Evolutionary conservation across 1,139 yeast genomes (phyloP).

Genomic region (Sugiyamaella pinicola): DNA sequence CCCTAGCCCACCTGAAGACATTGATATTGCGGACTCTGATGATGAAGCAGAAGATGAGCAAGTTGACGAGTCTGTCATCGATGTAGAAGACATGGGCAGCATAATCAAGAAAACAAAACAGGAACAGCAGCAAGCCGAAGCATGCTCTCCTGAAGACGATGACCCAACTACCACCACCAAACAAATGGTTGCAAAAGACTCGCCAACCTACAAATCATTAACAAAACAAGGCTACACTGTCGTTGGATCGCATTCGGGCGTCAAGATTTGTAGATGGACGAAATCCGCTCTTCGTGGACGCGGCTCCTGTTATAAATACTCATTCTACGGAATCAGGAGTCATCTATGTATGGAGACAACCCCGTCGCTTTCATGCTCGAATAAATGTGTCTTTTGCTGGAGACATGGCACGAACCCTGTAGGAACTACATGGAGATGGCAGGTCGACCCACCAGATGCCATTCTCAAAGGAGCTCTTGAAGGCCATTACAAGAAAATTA

Average conservation of each 20-base stretch:
- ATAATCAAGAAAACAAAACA: conserved; percentile 48
- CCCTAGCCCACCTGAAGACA: conserved; percentile 52
- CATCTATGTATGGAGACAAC: conserved; percentile 97
- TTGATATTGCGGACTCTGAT: conserved; percentile 45
- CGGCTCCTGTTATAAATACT: conserved; percentile 91
- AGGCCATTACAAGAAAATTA: conserved; percentile 89
- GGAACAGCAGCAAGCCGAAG: conserved; percentile 19
- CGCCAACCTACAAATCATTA: conserved; percentile 85
- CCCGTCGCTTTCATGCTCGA: conserved; percentile 90
- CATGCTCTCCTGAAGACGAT: conserved; percentile 24
- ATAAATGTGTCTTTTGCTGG: conserved; percentile 97
- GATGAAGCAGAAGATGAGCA: conserved; percentile 49
- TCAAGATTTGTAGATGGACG: conserved; percentile 95
- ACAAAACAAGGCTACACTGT: conserved; percentile 93
- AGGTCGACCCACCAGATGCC: conserved; percentile 83
- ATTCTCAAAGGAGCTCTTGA: conserved; percentile 82
- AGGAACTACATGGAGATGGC: conserved; percentile 97
- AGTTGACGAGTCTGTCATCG: conserved; percentile 54
- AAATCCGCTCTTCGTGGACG: conserved; percentile 91
- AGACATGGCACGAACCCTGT: conserved; percentile 97
- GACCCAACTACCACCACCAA: conserved; percentile 50
- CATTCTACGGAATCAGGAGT: conserved; percentile 85
- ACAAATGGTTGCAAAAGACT: conserved; percentile 86
- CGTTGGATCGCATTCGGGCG: conserved; percentile 95
- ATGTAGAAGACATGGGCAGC: conserved; percentile 84